Conservation (phyloP, 148 eudicot species). For the Chenopodium quinoa region DNA sequence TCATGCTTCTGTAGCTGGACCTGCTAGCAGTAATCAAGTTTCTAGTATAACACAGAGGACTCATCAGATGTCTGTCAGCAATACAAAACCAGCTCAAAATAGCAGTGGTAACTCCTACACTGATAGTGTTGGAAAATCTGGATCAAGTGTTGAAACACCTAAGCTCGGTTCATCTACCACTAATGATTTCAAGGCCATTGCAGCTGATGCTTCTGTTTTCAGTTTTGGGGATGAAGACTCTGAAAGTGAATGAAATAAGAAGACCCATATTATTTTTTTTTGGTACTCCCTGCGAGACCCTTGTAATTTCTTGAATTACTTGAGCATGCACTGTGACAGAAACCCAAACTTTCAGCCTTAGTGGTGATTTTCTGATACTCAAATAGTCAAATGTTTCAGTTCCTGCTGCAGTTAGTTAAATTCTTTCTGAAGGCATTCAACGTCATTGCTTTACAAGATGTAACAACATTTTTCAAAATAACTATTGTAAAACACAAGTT, state of each 20-base stretch:
- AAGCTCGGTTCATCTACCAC: slow-evolving; percentile 38
- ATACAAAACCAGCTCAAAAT: slow-evolving; percentile 33
- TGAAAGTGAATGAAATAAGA: slow-evolving; percentile 59
- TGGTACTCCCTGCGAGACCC: background rate
- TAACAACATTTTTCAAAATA: background rate
- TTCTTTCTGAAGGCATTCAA: too few species aligned
- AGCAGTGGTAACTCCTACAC: slow-evolving; percentile 18
- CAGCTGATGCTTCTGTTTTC: slow-evolving; percentile 98
- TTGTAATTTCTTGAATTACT: background rate
- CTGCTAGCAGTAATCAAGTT: slow-evolving; percentile 27
- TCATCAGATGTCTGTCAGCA: slow-evolving; percentile 43
- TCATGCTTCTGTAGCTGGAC: slow-evolving; percentile 27
- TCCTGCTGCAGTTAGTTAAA: background rate
- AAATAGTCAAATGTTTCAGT: background rate
- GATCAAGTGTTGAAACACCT: slow-evolving; percentile 31
- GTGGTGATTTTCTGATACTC: too few species aligned
- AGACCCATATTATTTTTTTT: background rate
- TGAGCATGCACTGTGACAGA: background rate
- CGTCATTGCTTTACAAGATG: background rate
- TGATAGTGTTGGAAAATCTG: slow-evolving; percentile 21
- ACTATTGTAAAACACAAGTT: too few species aligned
- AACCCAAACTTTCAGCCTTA: too few species aligned
- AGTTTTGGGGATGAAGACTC: slow-evolving; percentile 88
- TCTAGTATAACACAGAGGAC: slow-evolving; percentile 37
- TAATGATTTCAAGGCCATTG: slow-evolving; percentile 84